phyloP scores from a whole-genome alignment of 2,329 filamentous ascomycete species.

The Bipolaris zeicola region DNA sequence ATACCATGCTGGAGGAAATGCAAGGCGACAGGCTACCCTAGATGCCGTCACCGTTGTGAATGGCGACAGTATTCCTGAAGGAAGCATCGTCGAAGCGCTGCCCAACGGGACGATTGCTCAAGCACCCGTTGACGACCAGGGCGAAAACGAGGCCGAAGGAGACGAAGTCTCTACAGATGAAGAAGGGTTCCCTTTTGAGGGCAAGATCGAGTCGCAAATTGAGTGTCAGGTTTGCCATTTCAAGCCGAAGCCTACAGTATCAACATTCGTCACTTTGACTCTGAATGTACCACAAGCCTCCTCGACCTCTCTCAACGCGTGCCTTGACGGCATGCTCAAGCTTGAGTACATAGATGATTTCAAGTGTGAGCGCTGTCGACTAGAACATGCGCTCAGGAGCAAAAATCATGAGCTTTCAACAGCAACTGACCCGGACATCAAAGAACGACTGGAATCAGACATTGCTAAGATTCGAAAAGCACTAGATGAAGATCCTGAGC shows the following conservation, averaged over 20 bases:
- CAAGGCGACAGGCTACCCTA: slow-evolving; percentile 63
- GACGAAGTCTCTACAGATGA: slow-evolving; percentile 50
- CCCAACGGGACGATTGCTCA: slow-evolving; percentile 26
- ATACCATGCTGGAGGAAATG: slow-evolving; percentile 82
- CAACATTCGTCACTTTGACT: slow-evolving; percentile 89
- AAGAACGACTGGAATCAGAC: slow-evolving; percentile 59
- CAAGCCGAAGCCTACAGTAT: slow-evolving; percentile 81
- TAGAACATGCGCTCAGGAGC: slow-evolving; percentile 75
- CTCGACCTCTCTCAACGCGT: slow-evolving; percentile 80
- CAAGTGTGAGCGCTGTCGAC: slow-evolving; percentile 88
- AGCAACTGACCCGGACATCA: slow-evolving; percentile 42
- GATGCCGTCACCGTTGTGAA: slow-evolving; percentile 25
- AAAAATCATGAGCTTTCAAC: slow-evolving; percentile 65
- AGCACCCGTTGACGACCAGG: slow-evolving; percentile 35
- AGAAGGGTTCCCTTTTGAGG: slow-evolving; percentile 88
- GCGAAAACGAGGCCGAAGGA: slow-evolving; percentile 37
- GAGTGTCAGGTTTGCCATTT: slow-evolving; percentile 90
- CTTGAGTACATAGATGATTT: slow-evolving; percentile 97
- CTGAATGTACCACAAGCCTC: slow-evolving; percentile 83
- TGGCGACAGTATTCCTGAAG: slow-evolving; percentile 26
- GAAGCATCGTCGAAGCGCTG: slow-evolving; percentile 33
- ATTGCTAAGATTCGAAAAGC: slow-evolving; percentile 71
- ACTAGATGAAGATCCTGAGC: slow-evolving; percentile 81
- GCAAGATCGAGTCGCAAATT: slow-evolving; percentile 90
- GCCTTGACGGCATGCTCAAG: slow-evolving; percentile 93